phyloP scores from a whole-genome alignment of 1,284 basidiomycete species.

The Wallemia hederae region DNA sequence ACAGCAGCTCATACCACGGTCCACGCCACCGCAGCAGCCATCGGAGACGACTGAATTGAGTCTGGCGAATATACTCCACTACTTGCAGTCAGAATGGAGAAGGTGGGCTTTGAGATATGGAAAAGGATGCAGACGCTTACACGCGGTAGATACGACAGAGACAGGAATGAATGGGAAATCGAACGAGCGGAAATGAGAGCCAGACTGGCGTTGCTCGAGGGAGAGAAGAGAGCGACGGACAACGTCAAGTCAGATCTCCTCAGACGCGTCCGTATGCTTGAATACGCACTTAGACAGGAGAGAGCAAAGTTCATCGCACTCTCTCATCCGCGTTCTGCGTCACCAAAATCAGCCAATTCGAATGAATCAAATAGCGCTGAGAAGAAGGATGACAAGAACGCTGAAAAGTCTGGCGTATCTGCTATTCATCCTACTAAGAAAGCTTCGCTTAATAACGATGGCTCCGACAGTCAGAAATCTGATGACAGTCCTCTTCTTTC shows the following conservation, averaged over 20 bases:
- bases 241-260: slow-evolving; percentile 87
- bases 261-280: slow-evolving; percentile 94
- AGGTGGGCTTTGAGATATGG: slow-evolving; percentile 24
- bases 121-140: neutral
- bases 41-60: slow-evolving; percentile 33
- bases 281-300: slow-evolving; percentile 79
- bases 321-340: slow-evolving; percentile 12
- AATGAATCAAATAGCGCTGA: slow-evolving; percentile 7
- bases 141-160: slow-evolving; percentile 32
- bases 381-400: slow-evolving; percentile 13
- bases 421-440: slow-evolving; percentile 14
- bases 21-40: slow-evolving; percentile 15
- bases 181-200: slow-evolving; percentile 96
- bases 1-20: slow-evolving; percentile 30
- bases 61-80: slow-evolving; percentile 80
- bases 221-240: slow-evolving; percentile 81
- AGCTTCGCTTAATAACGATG: slow-evolving; percentile 16
- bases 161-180: slow-evolving; percentile 99
- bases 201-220: slow-evolving; percentile 74
- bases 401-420: slow-evolving; percentile 3
- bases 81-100: slow-evolving; percentile 91
- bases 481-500: slow-evolving; percentile 4
- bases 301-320: slow-evolving; percentile 2
- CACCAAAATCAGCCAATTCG: slow-evolving; percentile 15
- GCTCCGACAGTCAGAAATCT: slow-evolving; percentile 6